A percentile compares a stretch with the other conserved stretches of the same genome.
These are phyloP conservation scores for Adansonia digitata DNA, from an alignment of 345 rosid species.

Conservation along the genomic window DNA sequence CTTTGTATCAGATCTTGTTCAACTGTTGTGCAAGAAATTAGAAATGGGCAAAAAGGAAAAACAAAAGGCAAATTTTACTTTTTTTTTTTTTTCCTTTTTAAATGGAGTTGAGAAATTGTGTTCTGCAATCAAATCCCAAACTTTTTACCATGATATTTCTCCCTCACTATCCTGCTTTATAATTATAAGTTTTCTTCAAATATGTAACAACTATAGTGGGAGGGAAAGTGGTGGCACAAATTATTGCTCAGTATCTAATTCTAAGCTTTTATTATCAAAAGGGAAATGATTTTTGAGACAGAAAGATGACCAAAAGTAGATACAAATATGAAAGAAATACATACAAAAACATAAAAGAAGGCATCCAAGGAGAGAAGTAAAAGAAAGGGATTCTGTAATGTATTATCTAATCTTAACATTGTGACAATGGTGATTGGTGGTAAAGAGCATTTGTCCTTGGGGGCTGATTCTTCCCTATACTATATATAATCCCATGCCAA, in stretches of 20 bases:
- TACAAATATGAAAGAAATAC: neutral
- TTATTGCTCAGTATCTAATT: slow-evolving; percentile 17
- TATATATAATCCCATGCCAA: too few species aligned
- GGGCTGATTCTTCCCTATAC: slow-evolving; percentile 10
- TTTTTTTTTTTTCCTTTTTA: too few species aligned
- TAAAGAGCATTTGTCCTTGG: slow-evolving; percentile 26
- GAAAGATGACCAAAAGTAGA: slow-evolving; percentile 23
- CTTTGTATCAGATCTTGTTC: slow-evolving; percentile 9
- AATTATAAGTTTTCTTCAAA: neutral
- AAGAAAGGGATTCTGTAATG: neutral
- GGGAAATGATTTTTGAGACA: slow-evolving; percentile 24
- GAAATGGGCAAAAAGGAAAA: neutral
- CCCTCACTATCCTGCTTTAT: slow-evolving; percentile 8
- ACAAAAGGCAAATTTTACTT: neutral
- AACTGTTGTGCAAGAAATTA: slow-evolving; percentile 7
- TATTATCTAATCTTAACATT: slow-evolving; percentile 21
- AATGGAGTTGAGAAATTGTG: slow-evolving; percentile 17
- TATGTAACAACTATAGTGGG: slow-evolving; percentile 14
- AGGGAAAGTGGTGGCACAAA: too few species aligned
- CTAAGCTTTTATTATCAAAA: slow-evolving; percentile 22
- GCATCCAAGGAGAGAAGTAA: slow-evolving; percentile 29
- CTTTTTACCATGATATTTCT: neutral
- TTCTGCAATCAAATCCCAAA: slow-evolving; percentile 20
- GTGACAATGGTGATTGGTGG: slow-evolving; percentile 17
- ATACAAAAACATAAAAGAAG: neutral